These are phyloP conservation scores for Fragilariopsis cylindrus DNA, from an alignment of 108 stramenopile genomes.

Conservation along the genomic window DNA sequence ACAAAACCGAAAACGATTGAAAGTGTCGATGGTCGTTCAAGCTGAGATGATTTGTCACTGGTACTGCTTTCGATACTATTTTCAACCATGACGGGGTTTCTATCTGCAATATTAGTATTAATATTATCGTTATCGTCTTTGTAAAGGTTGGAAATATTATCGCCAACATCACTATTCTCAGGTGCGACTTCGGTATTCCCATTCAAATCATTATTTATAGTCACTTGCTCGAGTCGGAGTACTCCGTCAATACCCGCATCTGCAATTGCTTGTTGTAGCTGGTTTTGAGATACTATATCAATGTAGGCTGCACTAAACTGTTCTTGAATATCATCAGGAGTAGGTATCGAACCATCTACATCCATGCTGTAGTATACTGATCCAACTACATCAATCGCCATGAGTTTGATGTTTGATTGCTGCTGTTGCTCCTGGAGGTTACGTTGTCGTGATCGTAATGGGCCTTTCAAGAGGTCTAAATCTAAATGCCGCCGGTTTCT, in stretches of 20 bases:
- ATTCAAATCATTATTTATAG: neutral
- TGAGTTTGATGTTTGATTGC: neutral
- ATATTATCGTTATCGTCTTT: neutral
- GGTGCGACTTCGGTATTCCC: neutral
- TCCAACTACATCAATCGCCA: slow-evolving; percentile 10
- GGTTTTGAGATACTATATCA: slow-evolving; percentile 9
- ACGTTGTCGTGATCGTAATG: neutral
- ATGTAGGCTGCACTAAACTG: slow-evolving; percentile 1
- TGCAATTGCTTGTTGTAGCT: slow-evolving; percentile 5
- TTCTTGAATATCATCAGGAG: slow-evolving; percentile 9
- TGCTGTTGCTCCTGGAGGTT: neutral
- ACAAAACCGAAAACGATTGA: slow-evolving; percentile 42
- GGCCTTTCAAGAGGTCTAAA: neutral
- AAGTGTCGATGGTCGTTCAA: slow-evolving; percentile 33
- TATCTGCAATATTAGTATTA: too few relatives aligned
- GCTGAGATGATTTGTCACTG: neutral
- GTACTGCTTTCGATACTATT: neutral
- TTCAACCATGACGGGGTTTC: neutral
- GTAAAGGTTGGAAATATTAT: neutral
- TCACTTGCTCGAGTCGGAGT: slow-evolving; percentile 16
- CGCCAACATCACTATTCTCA: neutral
- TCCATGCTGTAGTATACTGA: slow-evolving; percentile 12
- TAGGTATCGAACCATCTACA: slow-evolving; percentile 18
- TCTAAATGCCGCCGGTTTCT: neutral
- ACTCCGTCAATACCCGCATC: slow-evolving; percentile 20